Evolutionary conservation across 2,329 filamentous ascomycete species (phyloP), one percentile per base, ranked within the genome.

Genomic region (Aspergillus caelatus): DNA sequence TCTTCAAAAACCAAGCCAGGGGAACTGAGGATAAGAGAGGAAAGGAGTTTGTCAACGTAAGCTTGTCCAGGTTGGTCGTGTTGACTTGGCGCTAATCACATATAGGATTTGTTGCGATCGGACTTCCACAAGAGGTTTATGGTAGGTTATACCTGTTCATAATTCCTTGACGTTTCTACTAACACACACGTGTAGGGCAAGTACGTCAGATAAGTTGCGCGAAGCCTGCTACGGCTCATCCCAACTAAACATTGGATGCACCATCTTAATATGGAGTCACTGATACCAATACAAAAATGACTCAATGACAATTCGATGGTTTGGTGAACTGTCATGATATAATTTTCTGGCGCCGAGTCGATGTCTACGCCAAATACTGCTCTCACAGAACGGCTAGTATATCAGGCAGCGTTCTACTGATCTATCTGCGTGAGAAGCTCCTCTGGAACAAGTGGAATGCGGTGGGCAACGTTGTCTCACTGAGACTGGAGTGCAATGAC

Each of bases 111-210:
- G 74, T 82, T 98, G 67, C 89, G 94, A 66, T 97, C 93, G 34
- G 95, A 99, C 79, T 99, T 99, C 79, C 95, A 99, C 83, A 95
- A 94, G 81, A 89, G 93, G 67, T 99, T 99, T 79, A 99, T 99
- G 95, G 85, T 86, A 78, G 64, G 74, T 66, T 64, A 16, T 32
- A 21, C 16, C 30, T 55, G 12, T 2, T 32, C 16, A 30, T 32
- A 5, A 26, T 14, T 45, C 4, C 3, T 46, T 39, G 21, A 39
- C 26, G n/a, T 23, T 55, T 10, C 12, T 21, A 21, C 52, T 55
- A 36, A 39, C 34, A 23, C 16, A 14, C 23, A n/a, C 30, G 16
- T 19, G 16, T 57, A 83, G 81, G 81, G 78, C 52, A 84, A 82
- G 72, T 83, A 83, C 64, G 81, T 83, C 45, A 80, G 82, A 66